Evolutionary conservation across 164 flowering plant genomes (phyloP), one percentile per base, ranked within the genome.

Genomic region (Tetracentron sinense): DNA sequence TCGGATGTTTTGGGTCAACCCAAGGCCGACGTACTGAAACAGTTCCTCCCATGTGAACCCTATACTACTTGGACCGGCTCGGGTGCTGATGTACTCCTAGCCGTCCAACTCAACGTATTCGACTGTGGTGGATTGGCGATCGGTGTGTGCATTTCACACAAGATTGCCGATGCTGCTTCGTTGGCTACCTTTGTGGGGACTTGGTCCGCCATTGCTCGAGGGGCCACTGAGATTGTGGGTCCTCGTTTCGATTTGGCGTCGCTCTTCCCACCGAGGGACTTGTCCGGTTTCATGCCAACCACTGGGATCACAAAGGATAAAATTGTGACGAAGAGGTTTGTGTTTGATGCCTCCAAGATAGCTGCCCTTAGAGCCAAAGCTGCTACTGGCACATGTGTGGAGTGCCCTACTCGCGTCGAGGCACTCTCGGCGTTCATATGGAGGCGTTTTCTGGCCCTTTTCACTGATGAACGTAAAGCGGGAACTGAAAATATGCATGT

Each of bases 111-210:
- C 0, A 86, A 64, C 58, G 15, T 47, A 0, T 83, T 88, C 56
- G 69, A 73, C 8, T 84, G 88, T 50, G 86, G 89, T 7, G 91
- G 89, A 5, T 70, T 82, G 11, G 85, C 83, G 5, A 62, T 88
- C 30, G 83, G 83, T 8, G 15, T 83, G 4, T 74, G 85, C 65
- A 42, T 80, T 21, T 72, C 78, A 0, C 91, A 86, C 58, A 75
- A 66, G 63, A 49, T 83, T 22, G 65, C 72, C 17, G 91, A 84
- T 60, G 83, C 73, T 7, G 60, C 65, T 6, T 66, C 82, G 0
- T 8, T 78, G 2, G 63, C 69, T 38, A 55, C 58, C 0, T 86
- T 88, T 52, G 51, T 83, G 22, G 70, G 67, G 14, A 61, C 47
- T 0, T 88, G 90, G 94, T 70, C 83, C 15, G 50, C 72, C 16